Conservation (phyloP, 2,329 filamentous ascomycete genomes). For the Penicillium aurantiogriseum region DNA sequence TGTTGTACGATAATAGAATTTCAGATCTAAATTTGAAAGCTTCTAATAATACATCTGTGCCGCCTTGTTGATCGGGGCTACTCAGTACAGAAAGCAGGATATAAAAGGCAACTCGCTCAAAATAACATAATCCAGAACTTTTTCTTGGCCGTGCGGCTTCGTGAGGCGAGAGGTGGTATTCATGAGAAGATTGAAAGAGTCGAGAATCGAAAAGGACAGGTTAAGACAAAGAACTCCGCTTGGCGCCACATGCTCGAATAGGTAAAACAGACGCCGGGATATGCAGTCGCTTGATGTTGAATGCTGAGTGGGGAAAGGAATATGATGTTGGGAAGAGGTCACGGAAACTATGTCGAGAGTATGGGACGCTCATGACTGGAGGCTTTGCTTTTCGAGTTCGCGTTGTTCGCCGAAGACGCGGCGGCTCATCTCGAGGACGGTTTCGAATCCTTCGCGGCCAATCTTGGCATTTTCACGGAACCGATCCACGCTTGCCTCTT, state of each 20-base stretch:
- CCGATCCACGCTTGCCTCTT: slow-evolving; percentile 82
- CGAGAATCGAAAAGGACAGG: slow-evolving; percentile 2
- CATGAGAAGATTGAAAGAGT: slow-evolving; percentile 8
- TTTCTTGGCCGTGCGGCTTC: slow-evolving; percentile 14
- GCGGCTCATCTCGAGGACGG: slow-evolving; percentile 88
- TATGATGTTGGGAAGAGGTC: neutral
- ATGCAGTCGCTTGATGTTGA: slow-evolving; percentile 35
- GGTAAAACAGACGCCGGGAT: slow-evolving; percentile 25
- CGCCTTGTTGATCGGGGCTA: neutral
- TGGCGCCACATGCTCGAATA: slow-evolving; percentile 26
- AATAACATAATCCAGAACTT: slow-evolving; percentile 12
- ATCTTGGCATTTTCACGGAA: slow-evolving; percentile 90
- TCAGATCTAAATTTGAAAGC: slow-evolving; percentile 7
- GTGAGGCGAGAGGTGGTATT: slow-evolving; percentile 9
- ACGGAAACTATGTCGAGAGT: slow-evolving; percentile 1
- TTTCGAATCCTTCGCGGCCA: slow-evolving; percentile 92
- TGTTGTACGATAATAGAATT: slow-evolving; percentile 14
- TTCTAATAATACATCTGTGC: slow-evolving; percentile 17
- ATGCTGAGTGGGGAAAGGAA: slow-evolving; percentile 8
- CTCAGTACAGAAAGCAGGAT: neutral
- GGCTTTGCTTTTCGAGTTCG: slow-evolving; percentile 56
- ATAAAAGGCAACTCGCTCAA: slow-evolving; percentile 5
- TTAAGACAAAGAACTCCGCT: slow-evolving; percentile 23
- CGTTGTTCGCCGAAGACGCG: slow-evolving; percentile 88
- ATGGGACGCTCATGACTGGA: slow-evolving; percentile 25